These are phyloP conservation scores for Cladosporium sp. DNA, from an alignment of 2,329 filamentous ascomycete species.

Conservation along the genomic window DNA sequence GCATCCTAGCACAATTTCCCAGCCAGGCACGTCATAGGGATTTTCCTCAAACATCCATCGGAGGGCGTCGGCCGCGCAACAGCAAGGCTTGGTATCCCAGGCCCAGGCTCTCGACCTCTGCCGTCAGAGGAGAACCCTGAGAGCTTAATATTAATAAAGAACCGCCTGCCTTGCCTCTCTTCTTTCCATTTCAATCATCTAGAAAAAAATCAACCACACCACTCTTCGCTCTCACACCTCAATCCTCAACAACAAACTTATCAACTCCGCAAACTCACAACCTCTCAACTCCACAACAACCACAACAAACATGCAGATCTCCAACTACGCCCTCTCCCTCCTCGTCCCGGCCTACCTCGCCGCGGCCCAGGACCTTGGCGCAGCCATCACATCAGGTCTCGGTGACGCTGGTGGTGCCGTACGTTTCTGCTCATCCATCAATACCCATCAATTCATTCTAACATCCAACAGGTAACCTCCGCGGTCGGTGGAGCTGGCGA, in stretches of 20 bases:
- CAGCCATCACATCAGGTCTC: slow-evolving; percentile 5
- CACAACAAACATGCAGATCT: slow-evolving; percentile 26
- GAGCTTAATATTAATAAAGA: background rate
- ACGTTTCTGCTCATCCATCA: background rate
- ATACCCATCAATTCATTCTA: background rate
- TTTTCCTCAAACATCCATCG: background rate
- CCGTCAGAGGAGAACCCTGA: slow-evolving; percentile 2
- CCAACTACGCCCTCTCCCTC: slow-evolving; percentile 23
- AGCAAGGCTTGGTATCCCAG: slow-evolving; percentile 2
- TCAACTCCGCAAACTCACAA: no score
- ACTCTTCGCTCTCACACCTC: background rate
- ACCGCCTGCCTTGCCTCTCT: background rate
- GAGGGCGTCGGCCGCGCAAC: background rate
- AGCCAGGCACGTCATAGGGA: background rate
- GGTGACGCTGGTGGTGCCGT: slow-evolving; percentile 11
- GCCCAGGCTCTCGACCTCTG: background rate
- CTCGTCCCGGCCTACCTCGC: slow-evolving; percentile 25
- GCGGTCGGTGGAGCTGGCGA: slow-evolving; percentile 8
- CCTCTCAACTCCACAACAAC: background rate
- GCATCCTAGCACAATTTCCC: background rate
- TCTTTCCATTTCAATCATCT: background rate
- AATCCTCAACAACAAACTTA: background rate
- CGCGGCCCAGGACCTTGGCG: slow-evolving; percentile 21
- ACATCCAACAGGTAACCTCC: slow-evolving; percentile 5
- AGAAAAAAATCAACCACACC: background rate